Percentiles rank a stretch among this genome's conserved stretches.
Conservation (phyloP, 2,329 filamentous ascomycete genomes). For the Cordyceps cateniannulata region DNA sequence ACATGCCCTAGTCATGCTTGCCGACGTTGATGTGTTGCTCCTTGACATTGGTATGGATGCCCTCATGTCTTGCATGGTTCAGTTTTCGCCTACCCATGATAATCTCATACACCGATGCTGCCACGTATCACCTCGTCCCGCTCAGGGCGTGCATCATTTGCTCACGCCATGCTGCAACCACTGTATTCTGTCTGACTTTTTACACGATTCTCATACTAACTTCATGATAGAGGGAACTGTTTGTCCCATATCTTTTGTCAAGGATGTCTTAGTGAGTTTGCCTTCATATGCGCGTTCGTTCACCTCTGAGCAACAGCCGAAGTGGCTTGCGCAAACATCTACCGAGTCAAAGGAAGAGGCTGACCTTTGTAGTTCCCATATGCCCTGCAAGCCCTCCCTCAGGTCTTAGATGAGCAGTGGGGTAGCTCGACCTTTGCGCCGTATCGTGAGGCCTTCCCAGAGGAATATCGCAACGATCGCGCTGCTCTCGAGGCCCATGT, state of each 20-base stretch:
- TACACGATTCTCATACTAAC: background rate
- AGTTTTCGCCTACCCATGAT: background rate
- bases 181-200: background rate
- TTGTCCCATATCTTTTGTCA: conserved; percentile 78
- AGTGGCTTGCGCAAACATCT: background rate
- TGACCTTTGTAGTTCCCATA: conserved; percentile 61
- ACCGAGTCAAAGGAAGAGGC: background rate
- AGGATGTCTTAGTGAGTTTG: conserved; percentile 68
- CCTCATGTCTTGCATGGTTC: background rate
- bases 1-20: conserved; percentile 20
- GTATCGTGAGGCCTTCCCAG: conserved; percentile 67
- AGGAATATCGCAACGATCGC: conserved; percentile 52
- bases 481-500: conserved; percentile 60
- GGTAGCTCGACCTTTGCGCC: conserved; percentile 54
- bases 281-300: conserved; percentile 14
- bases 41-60: conserved; percentile 31
- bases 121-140: background rate
- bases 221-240: conserved; percentile 65
- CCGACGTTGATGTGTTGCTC: conserved; percentile 26
- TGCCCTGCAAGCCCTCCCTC: conserved; percentile 59
- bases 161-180: background rate
- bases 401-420: conserved; percentile 61
- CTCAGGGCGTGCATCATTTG: background rate
- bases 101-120: conserved; percentile 1
- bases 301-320: conserved; percentile 10